Evolutionary conservation across 2,329 filamentous ascomycete species (phyloP), one percentile per base, ranked within the genome.

Genomic region (Cryphonectria carpinicola): DNA sequence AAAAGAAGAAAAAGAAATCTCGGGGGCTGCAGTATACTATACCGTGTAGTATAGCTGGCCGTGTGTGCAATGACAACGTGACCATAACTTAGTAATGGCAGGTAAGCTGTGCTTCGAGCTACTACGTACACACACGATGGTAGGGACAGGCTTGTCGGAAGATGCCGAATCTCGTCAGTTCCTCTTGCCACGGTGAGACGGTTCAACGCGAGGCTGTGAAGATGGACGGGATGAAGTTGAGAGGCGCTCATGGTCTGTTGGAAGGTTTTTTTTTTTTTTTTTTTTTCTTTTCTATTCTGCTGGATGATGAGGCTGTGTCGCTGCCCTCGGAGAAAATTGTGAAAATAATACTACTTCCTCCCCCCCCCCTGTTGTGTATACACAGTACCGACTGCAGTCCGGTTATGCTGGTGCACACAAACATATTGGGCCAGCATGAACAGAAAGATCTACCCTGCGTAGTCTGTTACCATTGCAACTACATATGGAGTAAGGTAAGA

Each of bases 101-200:
- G 6, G 46, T 52, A 7, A 22, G 6, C 43, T 49, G 6, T 54
- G 49, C 22, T 43, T 43, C 41, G 41, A 37, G 37, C 37, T 1
- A 10, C 37, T 5, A 37, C 28, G 37, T 37, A 1, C 37, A 28
- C 28, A 28, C 28, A 43, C 41, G 4, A 46, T n/a, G 7, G 46
- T 49, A 49, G 52, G 25, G 56, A 39, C 35, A n/a, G 14, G 32
- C 58, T 61, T 19, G 32, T 61, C 58, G 58, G 58, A 61, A 61
- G 32, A n/a, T 61, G 58, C 58, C 58, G 58, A 61, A n/a, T 39
- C 35, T 61, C 32, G 17, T 37, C 22, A 39, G n/a, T 61, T n/a
- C 14, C 32, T 61, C 17, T 5, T 35, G 17, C 46, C 46, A 19
- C n/a, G 46, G 46, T 49, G 19, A 49, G 46, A 49, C 19, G 6